These are phyloP conservation scores for Golubevia sp. DNA, from an alignment of 1,284 basidiomycete genomes.

Conservation along the genomic window DNA sequence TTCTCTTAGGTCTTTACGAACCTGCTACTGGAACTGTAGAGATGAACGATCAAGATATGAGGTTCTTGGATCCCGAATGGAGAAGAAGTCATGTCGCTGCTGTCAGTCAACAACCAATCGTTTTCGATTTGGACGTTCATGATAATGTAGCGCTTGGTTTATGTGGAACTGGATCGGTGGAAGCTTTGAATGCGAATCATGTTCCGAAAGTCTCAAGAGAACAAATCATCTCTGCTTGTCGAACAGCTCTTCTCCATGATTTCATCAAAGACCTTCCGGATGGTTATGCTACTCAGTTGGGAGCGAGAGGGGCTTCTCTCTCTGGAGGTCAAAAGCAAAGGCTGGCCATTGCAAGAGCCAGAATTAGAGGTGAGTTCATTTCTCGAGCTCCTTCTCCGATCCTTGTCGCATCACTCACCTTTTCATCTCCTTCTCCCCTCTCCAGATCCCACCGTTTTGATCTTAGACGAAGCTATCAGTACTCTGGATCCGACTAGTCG, in stretches of 20 bases:
- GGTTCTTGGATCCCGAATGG: slow-evolving; percentile 74
- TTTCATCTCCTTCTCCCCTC: too few relatives aligned
- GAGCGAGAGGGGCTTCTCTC: slow-evolving; percentile 74
- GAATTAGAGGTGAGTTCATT: too few relatives aligned
- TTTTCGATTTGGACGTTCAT: slow-evolving; percentile 80
- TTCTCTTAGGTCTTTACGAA: slow-evolving; percentile 79
- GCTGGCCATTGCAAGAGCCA: slow-evolving; percentile 85
- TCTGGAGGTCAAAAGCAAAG: slow-evolving; percentile 94
- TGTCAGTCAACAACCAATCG: slow-evolving; percentile 76
- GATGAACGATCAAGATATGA: slow-evolving; percentile 46
- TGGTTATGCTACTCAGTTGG: slow-evolving; percentile 80
- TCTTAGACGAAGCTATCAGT: slow-evolving; percentile 95
- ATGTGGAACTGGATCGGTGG: slow-evolving; percentile 65
- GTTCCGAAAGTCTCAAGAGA: slow-evolving; percentile 66
- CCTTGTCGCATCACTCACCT: too few relatives aligned
- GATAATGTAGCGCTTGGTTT: slow-evolving; percentile 87
- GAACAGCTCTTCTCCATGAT: slow-evolving; percentile 84
- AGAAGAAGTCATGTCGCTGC: slow-evolving; percentile 74
- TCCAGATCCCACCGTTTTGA: slow-evolving; percentile 86
- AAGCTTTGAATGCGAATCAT: slow-evolving; percentile 39
- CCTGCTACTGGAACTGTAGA: slow-evolving; percentile 30
- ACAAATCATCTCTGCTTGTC: slow-evolving; percentile 80
- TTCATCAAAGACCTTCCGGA: slow-evolving; percentile 81
- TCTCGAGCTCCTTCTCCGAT: too few relatives aligned
- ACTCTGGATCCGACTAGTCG: slow-evolving; percentile 89